Conservation (phyloP, 2,329 filamentous ascomycete genomes). For the Clonostachys byssicola region DNA sequence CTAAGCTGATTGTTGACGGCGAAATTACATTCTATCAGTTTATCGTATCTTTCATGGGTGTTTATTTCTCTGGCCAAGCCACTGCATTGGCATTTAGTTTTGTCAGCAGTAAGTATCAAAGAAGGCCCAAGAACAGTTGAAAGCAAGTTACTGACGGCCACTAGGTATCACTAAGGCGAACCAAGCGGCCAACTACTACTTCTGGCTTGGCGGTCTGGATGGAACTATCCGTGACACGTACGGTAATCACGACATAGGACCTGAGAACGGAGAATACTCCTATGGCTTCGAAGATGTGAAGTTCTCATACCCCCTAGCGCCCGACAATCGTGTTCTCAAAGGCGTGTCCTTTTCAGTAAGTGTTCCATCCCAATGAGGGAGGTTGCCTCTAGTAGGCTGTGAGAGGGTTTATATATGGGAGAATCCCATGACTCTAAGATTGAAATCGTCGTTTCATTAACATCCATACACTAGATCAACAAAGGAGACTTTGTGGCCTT, state of each 20-base stretch:
- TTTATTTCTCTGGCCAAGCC: conserved; percentile 24
- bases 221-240: conserved; percentile 17
- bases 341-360: conserved; percentile 15
- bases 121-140: neutral
- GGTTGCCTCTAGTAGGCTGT: neutral
- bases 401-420: neutral
- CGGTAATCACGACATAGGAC: conserved; percentile 13
- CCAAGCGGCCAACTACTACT: conserved; percentile 29
- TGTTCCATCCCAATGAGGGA: neutral
- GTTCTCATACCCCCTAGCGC: conserved; percentile 47
- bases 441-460: neutral
- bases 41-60: conserved; percentile 34
- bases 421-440: neutral
- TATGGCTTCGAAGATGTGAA: conserved; percentile 40
- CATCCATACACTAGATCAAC: conserved; percentile 18
- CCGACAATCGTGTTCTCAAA: conserved; percentile 18
- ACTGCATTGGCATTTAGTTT: conserved; percentile 17
- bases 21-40: conserved; percentile 30
- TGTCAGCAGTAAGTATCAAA: conserved; percentile 20
- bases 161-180: conserved; percentile 31
- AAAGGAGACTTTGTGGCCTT: conserved; percentile 47
- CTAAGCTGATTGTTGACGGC: conserved; percentile 8
- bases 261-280: conserved; percentile 9
- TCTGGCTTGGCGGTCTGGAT: conserved; percentile 20
- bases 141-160: neutral